Evolutionary conservation across 257 asterid species (phyloP).

Genomic region (Capsicum chinense): DNA sequence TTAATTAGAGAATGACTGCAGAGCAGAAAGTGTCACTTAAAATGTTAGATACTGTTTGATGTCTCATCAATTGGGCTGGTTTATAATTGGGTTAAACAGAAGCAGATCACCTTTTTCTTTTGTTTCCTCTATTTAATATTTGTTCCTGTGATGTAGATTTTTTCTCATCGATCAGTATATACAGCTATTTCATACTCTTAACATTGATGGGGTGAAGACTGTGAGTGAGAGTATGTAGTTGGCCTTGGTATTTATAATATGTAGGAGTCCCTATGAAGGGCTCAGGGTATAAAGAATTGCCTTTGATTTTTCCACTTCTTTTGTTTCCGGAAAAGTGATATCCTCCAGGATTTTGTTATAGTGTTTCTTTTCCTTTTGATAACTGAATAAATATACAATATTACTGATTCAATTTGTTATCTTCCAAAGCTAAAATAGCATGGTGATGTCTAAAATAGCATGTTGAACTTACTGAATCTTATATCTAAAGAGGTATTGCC

Average conservation of each 20-base stretch:
- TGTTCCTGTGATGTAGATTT: not conserved
- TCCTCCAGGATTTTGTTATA: not conserved
- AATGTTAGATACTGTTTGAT: slow-evolving; percentile 7
- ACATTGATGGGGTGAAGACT: not conserved
- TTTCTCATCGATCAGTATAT: not conserved
- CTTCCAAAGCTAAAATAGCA: not conserved
- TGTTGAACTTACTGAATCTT: slow-evolving; percentile 18
- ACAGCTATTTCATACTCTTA: not conserved
- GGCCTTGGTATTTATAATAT: not conserved
- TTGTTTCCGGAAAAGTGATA: slow-evolving; percentile 3
- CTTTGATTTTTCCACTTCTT: slow-evolving; percentile 4
- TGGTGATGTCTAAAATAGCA: slow-evolving; percentile 1
- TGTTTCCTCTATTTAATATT: slow-evolving; percentile 10
- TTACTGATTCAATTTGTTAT: not conserved
- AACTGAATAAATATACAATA: slow-evolving; percentile 1
- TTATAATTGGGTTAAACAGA: slow-evolving; percentile 1
- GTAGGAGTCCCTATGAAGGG: slow-evolving; percentile 15
- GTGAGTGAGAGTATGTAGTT: slow-evolving; percentile 6
- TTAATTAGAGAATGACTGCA: not conserved
- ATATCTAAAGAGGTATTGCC: slow-evolving; percentile 4
- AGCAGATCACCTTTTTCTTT: not conserved
- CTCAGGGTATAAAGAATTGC: not conserved
- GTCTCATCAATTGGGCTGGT: not conserved
- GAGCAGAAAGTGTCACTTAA: slow-evolving; percentile 7
- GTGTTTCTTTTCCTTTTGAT: not conserved